These are phyloP conservation scores for Leccinellum rugosiceps DNA, from an alignment of 768 basidiomycete genomes.

Conservation along the genomic window DNA sequence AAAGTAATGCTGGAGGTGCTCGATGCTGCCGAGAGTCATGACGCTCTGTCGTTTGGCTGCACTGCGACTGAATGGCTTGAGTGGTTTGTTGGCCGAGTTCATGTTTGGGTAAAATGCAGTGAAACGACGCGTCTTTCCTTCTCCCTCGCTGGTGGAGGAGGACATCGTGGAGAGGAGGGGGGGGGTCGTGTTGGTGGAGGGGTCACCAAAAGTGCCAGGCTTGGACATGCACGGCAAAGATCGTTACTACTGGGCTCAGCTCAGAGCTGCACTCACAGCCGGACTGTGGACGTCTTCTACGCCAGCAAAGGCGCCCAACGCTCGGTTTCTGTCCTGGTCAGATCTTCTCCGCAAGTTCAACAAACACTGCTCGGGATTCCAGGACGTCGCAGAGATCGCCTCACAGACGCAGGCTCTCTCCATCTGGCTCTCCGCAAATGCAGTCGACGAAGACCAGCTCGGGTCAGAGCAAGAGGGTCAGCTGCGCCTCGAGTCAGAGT, in stretches of 20 bases:
- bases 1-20: constrained; percentile 94
- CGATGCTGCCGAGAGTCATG: constrained; percentile 92
- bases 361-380: constrained; percentile 69
- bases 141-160: constrained; percentile 19
- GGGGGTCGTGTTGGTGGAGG: constrained; percentile 4
- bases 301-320: constrained; percentile 62
- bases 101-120: constrained; percentile 78
- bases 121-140: constrained; percentile 55
- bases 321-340: constrained; percentile 59
- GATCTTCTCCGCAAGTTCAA: constrained; percentile 84
- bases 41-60: constrained; percentile 94
- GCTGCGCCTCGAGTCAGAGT: constrained; percentile 49
- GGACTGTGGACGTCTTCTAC: constrained; percentile 65
- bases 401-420: constrained; percentile 64
- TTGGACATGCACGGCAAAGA: constrained; percentile 55
- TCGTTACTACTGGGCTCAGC: constrained; percentile 74
- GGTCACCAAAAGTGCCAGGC: no score
- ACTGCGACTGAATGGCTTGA: constrained; percentile 84
- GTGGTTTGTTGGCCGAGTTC: constrained; percentile 65
- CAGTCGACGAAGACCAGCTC: constrained; percentile 56
- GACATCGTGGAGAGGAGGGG: background rate
- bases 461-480: constrained; percentile 38
- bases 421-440: constrained; percentile 48
- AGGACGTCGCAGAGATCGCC: constrained; percentile 62
- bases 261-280: constrained; percentile 64